Conservation (phyloP, 1,139 yeast species). For the Diutina rugosa region DNA sequence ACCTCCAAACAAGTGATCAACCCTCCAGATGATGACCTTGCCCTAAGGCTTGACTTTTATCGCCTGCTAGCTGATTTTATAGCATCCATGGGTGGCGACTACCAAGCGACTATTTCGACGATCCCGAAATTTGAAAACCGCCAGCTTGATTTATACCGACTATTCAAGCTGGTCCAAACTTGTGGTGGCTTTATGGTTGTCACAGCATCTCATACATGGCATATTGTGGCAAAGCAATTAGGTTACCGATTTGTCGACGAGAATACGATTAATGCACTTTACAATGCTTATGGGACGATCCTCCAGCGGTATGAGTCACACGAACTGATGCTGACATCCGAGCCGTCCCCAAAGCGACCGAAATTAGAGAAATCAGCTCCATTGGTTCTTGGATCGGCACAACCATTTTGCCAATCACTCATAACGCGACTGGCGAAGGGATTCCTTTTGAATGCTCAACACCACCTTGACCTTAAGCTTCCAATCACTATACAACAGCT, state of each 20-base stretch:
- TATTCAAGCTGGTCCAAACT: slow-evolving; percentile 36
- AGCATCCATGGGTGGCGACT: background rate
- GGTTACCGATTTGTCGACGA: slow-evolving; percentile 66
- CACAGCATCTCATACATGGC: slow-evolving; percentile 46
- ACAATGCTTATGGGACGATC: slow-evolving; percentile 36
- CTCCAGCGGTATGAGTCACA: slow-evolving; percentile 19
- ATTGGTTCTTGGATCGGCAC: slow-evolving; percentile 33
- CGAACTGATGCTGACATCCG: background rate
- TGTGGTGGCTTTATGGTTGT: slow-evolving; percentile 49
- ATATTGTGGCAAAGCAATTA: slow-evolving; percentile 59
- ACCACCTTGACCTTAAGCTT: slow-evolving; percentile 12
- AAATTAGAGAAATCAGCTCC: slow-evolving; percentile 10
- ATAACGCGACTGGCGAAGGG: slow-evolving; percentile 36
- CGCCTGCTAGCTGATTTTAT: slow-evolving; percentile 11
- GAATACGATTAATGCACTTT: slow-evolving; percentile 56
- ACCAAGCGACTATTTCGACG: slow-evolving; percentile 11
- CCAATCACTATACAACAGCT: background rate
- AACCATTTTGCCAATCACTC: slow-evolving; percentile 30
- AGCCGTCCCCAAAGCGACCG: slow-evolving; percentile 3
- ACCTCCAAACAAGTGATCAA: slow-evolving; percentile 27
- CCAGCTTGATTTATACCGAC: slow-evolving; percentile 39
- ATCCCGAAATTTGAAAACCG: slow-evolving; percentile 47
- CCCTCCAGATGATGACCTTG: slow-evolving; percentile 17
- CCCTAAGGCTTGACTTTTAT: slow-evolving; percentile 18
- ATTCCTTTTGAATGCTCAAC: slow-evolving; percentile 28